Evolutionary conservation across 805 yeast species (phyloP), one percentile per base, ranked within the genome.

Genomic region (Torulaspora franciscae): DNA sequence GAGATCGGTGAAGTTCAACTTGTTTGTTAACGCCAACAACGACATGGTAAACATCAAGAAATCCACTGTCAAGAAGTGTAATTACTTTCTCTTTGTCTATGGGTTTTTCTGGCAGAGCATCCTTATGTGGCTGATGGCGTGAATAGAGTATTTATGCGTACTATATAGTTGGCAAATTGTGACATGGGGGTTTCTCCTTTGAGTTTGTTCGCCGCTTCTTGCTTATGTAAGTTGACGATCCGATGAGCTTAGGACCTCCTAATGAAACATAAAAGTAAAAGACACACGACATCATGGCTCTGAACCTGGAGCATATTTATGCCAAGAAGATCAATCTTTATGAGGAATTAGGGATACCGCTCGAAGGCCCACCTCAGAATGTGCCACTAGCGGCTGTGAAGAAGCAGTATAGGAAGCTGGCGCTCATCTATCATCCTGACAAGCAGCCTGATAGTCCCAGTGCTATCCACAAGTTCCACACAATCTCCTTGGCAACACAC

Each of bases 31-130:
- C 45, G 69, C 78, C 10, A 78, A 77, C 42, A 79, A 77, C 32
- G 75, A 86, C 43, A 53, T 64, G 48, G 52, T 49, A 14, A 56
- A 50, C 24, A 42, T 64, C 35, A 77, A 83, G 45, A 74, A 79
- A 34, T 78, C 79, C 22, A 84, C 83, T 48, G 77, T 88, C 51
- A 83, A 86, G 64, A 77, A 85, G 48, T 79, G 96, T 54, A 83
- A 93, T 47, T 95, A 91, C 58, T 91, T 85, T 62, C 70, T 91
- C 51, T 89, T 91, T 57, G 72, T 84, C 33, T 91, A 91, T 65
- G 81, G 95, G 7, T 87, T 88, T 57, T 73, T 85, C 11, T 73
- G 89, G 58, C 98, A 91, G 69, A 76, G 85, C 17, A 58, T 80
- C 14, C 69, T 87, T 43, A 79, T 89, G 70, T 81, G 91, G 81